Evolutionary conservation across 23 red algal species (phyloP).

Genomic region (Gracilaria vermiculophylla): DNA sequence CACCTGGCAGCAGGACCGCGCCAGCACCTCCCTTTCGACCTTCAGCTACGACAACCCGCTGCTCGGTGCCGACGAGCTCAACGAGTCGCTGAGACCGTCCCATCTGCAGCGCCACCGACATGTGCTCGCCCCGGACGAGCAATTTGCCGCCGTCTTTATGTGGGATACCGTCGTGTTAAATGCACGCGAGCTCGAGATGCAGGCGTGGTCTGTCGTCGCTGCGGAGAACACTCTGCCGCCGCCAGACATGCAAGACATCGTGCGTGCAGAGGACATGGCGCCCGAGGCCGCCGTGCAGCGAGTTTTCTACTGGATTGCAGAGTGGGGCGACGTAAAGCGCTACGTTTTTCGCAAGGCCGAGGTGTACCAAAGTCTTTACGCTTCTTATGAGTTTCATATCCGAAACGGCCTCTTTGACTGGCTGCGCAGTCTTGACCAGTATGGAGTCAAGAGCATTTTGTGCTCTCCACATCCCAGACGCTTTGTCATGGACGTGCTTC

Average conservation of each 20-base stretch:
- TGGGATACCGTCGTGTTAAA: conserved; percentile 79
- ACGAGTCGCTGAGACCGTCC: conserved; percentile 62
- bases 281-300: conserved; percentile 82
- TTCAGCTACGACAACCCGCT: conserved; percentile 27
- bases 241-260: conserved; percentile 69
- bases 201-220: conserved; percentile 72
- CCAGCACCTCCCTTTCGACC: conserved; percentile 7
- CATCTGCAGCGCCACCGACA: conserved; percentile 74
- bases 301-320: conserved; percentile 80
- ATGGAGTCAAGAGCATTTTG: conserved; percentile 67
- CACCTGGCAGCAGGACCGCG: conserved; percentile 22
- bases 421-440: conserved; percentile 65
- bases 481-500: conserved; percentile 35
- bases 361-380: conserved; percentile 32
- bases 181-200: conserved; percentile 72
- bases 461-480: conserved; percentile 31
- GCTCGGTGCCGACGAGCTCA: conserved; percentile 81
- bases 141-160: conserved; percentile 86
- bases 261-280: conserved; percentile 75
- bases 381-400: conserved; percentile 22
- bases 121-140: conserved; percentile 83
- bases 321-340: conserved; percentile 88
- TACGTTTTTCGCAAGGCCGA: conserved; percentile 82
- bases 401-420: conserved; percentile 53
- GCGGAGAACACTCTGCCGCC: conserved; percentile 50